Evolutionary conservation across 2,329 filamentous ascomycete species (phyloP).

Genomic region (Aspergillus sp.): DNA sequence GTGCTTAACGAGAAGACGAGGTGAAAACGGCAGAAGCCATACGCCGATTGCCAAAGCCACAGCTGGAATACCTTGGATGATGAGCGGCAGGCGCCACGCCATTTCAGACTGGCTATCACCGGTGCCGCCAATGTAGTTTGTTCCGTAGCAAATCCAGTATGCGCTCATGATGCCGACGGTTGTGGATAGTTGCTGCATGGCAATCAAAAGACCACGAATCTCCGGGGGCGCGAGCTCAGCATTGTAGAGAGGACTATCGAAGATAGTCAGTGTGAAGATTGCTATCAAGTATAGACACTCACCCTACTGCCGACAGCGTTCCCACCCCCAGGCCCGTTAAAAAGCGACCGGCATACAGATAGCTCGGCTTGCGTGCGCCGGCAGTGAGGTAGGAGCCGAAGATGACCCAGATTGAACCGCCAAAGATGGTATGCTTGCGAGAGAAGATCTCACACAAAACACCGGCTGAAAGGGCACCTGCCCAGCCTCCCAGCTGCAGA

Average conservation of each 20-base stretch:
- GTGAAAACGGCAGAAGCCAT: conserved; percentile 51
- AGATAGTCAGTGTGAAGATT: no score
- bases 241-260: no score
- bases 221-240: conserved; percentile 41
- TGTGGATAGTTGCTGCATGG: conserved; percentile 30
- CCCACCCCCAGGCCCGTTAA: conserved; percentile 28
- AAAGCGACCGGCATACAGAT: conserved; percentile 24
- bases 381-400: conserved; percentile 36
- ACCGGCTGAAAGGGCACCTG: conserved; percentile 38
- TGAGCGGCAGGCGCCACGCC: conserved; percentile 43
- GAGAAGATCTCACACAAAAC: conserved; percentile 49
- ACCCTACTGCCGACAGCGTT: not conserved
- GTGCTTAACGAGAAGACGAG: conserved; percentile 48
- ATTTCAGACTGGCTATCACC: conserved; percentile 30
- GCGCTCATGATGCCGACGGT: conserved; percentile 31
- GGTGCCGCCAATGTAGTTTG: conserved; percentile 34
- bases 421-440: conserved; percentile 48
- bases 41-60: conserved; percentile 30
- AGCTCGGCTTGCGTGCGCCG: conserved; percentile 17
- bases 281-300: no score
- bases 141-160: conserved; percentile 36
- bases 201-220: conserved; percentile 27
- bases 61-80: conserved; percentile 41
- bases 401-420: conserved; percentile 47
- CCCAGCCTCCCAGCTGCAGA: conserved; percentile 47